phyloP scores from a whole-genome alignment of 1,284 basidiomycete species.

The Somion occarium region DNA sequence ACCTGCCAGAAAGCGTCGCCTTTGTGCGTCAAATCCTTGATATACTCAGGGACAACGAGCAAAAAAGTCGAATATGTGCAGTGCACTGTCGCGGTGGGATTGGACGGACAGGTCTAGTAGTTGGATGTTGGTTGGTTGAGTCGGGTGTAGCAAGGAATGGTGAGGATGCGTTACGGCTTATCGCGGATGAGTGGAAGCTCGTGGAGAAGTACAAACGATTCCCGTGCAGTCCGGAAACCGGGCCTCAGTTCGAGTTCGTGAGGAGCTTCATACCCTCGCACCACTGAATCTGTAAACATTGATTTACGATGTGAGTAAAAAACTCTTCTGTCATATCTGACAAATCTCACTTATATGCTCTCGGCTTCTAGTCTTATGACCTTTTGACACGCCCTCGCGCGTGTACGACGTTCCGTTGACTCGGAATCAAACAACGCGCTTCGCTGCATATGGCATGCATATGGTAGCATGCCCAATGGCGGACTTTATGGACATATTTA shows the following conservation, averaged over 20 bases:
- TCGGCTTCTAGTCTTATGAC: background rate
- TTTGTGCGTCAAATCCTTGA: slow-evolving; percentile 52
- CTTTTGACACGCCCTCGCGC: background rate
- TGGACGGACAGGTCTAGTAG: slow-evolving; percentile 68
- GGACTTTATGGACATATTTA: background rate
- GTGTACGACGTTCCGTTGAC: background rate
- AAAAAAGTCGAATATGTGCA: slow-evolving; percentile 49
- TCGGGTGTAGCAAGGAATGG: slow-evolving; percentile 56
- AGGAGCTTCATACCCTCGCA: slow-evolving; percentile 35
- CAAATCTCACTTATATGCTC: background rate
- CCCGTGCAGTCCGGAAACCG: slow-evolving; percentile 74
- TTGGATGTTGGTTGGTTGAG: slow-evolving; percentile 75
- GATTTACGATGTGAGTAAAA: background rate
- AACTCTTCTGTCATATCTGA: no score
- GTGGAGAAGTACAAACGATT: slow-evolving; percentile 73
- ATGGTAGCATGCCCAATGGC: background rate
- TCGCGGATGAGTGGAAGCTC: slow-evolving; percentile 63
- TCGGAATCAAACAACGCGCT: background rate
- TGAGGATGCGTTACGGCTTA: slow-evolving; percentile 54
- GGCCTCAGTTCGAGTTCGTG: slow-evolving; percentile 70
- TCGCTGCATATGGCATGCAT: background rate
- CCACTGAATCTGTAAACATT: background rate
- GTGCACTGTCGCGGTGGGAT: slow-evolving; percentile 77
- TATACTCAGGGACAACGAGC: slow-evolving; percentile 53
- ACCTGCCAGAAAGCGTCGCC: slow-evolving; percentile 49